Base-by-base conservation (phyloP, 306 rosid species). In the Begonia masoniana region DNA sequence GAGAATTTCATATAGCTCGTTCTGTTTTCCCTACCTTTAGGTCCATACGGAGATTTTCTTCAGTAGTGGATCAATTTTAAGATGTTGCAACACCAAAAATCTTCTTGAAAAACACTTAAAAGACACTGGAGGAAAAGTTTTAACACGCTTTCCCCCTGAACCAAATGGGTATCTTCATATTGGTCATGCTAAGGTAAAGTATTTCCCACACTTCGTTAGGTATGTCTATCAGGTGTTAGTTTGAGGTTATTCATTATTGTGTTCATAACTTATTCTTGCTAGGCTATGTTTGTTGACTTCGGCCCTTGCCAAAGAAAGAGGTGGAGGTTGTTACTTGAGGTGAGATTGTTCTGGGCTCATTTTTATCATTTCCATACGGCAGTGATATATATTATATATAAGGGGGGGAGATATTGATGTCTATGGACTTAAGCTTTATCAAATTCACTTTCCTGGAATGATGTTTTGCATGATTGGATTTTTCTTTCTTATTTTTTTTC, bases 251-350 rank as follows among this genome's bases (percentile, higher is more conserved):
- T 54, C 43, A 23, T 61, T 50, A 13, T 23, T 48, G 17, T 17
- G 52, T 10, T 43, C 35, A 4, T 47, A 13, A 31, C 39, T 62
- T 68, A 43, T 62, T 68, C n/a, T 68, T 15, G 55, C 68, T 78
- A 86, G 99, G 96, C 99, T 41, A 86, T 92, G 99, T 92, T 92
- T 56, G 72, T 92, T 69, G 93, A 92, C 71, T 92, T 92, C 74
- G 93, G 96, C 62, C n/a, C 74, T 92, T 65, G 99, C 96, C 13
- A 86, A 77, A 77, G 96, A 92, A 54, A 76, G 95, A 73, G 84
- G 77, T 71, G 99, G 99, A 55, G 74, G 82, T 43, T 92, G 99
- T 81, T 83, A 81, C 55, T 72, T 86, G 56, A 84, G 99, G 99
- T 86, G 63, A 56, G 68, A 62, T 50, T 61, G 54, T 52, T 42